phyloP scores from a whole-genome alignment of 306 rosid genomes.

The Alnus rubra region DNA sequence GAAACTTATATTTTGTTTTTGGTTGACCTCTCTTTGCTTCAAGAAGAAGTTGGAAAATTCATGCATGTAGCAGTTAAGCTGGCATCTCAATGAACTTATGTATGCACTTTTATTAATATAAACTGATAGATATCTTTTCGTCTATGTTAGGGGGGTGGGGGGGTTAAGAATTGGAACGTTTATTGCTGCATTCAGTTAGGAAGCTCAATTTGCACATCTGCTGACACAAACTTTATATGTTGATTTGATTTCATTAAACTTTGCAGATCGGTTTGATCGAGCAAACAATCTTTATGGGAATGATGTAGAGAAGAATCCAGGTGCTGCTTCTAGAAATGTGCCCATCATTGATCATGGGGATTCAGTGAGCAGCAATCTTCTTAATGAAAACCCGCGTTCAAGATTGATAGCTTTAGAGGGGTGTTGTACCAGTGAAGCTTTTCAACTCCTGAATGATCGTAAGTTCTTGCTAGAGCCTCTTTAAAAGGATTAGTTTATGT shows the following conservation, averaged over 20 bases:
- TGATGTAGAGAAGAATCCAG: conserved; percentile 65
- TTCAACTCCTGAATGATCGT: conserved; percentile 61
- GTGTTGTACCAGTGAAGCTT: conserved; percentile 60
- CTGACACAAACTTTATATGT: conserved; percentile 19
- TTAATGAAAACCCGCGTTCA: conserved; percentile 45
- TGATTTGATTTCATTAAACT: conserved; percentile 20
- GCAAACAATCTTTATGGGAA: conserved; percentile 48
- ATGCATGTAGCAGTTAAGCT: not conserved
- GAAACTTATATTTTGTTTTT: not conserved
- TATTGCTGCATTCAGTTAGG: conserved; percentile 15
- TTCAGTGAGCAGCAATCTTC: conserved; percentile 47
- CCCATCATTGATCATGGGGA: conserved; percentile 52
- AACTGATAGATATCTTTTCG: not conserved
- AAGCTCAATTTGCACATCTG: not conserved
- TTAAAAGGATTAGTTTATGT: conserved; percentile 7
- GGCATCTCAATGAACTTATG: not conserved
- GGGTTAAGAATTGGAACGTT: conserved; percentile 8
- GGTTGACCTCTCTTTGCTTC: not conserved
- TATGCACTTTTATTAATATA: not conserved
- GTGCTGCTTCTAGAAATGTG: conserved; percentile 44
- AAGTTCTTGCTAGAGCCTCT: conserved; percentile 33
- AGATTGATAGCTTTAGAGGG: conserved; percentile 56
- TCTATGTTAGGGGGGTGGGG: not conserved
- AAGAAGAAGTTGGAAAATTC: not conserved
- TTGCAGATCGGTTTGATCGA: conserved; percentile 64